phyloP scores from a whole-genome alignment of 495 filamentous ascomycete species.

The Trypethelium eluteriae region DNA sequence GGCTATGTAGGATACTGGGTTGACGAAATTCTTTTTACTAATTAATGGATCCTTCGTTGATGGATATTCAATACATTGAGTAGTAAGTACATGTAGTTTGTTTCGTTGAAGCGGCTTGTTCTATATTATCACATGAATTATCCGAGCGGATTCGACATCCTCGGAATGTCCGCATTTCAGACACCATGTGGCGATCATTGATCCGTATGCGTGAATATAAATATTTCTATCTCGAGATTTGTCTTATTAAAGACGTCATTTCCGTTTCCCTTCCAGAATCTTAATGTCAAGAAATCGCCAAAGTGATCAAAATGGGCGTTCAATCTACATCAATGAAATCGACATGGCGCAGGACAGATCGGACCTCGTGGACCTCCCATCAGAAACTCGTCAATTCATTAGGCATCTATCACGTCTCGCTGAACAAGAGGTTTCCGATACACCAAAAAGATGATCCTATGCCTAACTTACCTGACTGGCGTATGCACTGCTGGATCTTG shows the following conservation, averaged over 20 bases:
- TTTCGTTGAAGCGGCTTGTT: background rate
- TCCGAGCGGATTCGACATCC: background rate
- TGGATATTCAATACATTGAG: too few relatives aligned
- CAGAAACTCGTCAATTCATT: background rate
- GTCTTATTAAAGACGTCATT: background rate
- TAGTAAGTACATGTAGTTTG: too few relatives aligned
- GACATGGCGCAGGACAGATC: background rate
- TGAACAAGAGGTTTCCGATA: constrained; percentile 33
- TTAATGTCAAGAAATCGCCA: background rate
- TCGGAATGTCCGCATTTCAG: background rate
- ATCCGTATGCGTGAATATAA: background rate
- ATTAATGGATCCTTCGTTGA: too few relatives aligned
- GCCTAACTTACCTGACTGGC: constrained; percentile 13
- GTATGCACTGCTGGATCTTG: constrained; percentile 6
- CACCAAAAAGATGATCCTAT: constrained; percentile 11
- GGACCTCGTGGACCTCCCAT: background rate
- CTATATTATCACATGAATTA: background rate
- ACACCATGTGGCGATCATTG: background rate
- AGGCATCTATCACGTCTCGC: constrained; percentile 15
- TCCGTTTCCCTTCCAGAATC: background rate
- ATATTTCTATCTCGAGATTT: background rate
- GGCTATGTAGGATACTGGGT: too few relatives aligned
- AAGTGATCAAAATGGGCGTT: background rate
- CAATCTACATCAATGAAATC: background rate
- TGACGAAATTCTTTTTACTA: too few relatives aligned